These are phyloP conservation scores for Tolypocladium endophyticum DNA, from an alignment of 2,329 filamentous ascomycete genomes.

Conservation along the genomic window DNA sequence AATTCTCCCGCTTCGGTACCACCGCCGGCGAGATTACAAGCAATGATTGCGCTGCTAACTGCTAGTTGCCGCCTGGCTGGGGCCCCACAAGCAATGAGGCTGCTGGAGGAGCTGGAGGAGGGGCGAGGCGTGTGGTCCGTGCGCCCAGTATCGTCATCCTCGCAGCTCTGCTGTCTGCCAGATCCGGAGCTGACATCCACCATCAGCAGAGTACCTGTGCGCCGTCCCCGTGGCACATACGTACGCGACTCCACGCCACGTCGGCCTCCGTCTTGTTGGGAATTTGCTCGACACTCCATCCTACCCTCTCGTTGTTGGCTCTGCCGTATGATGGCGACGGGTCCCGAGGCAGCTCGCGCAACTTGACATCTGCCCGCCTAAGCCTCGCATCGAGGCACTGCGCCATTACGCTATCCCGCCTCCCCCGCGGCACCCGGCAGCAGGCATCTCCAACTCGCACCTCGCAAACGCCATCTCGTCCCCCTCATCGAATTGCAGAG, in stretches of 20 bases:
- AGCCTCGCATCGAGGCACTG: background rate
- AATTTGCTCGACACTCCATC: constrained; percentile 1
- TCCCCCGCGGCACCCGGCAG: background rate
- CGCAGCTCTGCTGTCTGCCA: background rate
- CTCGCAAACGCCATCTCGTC: background rate
- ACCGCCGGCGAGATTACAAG: too few species aligned
- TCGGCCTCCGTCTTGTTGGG: background rate
- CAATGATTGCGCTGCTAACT: too few species aligned
- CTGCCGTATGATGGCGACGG: constrained; percentile 11
- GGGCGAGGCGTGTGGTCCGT: constrained; percentile 6
- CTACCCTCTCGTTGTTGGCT: background rate
- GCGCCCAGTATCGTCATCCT: constrained; percentile 8
- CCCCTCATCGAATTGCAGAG: constrained; percentile 1
- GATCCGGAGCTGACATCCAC: constrained; percentile 3
- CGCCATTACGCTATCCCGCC: background rate
- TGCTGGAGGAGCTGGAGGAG: background rate
- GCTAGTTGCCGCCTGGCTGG: too few species aligned
- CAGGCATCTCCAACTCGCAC: background rate
- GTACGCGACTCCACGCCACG: background rate
- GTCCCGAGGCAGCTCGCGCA: constrained; percentile 5
- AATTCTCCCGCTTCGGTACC: too few species aligned
- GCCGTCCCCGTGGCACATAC: background rate
- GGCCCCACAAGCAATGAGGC: background rate
- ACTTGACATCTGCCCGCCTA: constrained; percentile 4
- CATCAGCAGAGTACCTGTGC: background rate